Percentiles rank a stretch among this genome's conserved stretches.
phyloP scores from a whole-genome alignment of 169 alveolate genomes.

The Plasmodium yoelii region DNA sequence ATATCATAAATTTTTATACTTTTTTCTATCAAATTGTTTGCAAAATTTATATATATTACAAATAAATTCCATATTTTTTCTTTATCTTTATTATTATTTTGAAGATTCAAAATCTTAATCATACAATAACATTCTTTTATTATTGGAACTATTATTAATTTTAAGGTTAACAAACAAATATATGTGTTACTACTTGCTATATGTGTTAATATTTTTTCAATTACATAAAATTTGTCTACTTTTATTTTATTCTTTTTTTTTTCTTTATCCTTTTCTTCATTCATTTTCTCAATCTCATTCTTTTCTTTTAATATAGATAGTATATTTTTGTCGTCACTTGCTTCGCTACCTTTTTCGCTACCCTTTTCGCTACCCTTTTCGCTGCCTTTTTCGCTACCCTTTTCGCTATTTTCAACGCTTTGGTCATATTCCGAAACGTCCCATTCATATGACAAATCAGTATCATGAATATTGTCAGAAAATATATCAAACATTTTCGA shows the following conservation, averaged over 20 bases:
- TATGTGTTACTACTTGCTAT: constrained; percentile 23
- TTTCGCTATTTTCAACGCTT: not conserved
- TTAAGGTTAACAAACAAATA: constrained; percentile 15
- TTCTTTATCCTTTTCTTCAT: constrained; percentile 27
- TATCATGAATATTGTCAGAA: not conserved
- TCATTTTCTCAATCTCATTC: constrained; percentile 47
- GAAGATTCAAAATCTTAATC: constrained; percentile 2
- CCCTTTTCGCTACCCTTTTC: not conserved
- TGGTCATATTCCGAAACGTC: not conserved
- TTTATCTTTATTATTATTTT: not conserved
- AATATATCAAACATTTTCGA: not conserved
- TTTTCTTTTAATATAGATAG: constrained; percentile 44
- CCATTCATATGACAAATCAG: not conserved
- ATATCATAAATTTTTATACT: constrained; percentile 20
- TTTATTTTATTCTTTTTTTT: constrained; percentile 43
- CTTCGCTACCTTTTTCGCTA: not conserved
- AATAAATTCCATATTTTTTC: constrained; percentile 21
- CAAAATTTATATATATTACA: constrained; percentile 14
- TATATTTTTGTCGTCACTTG: constrained; percentile 15
- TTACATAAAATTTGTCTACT: constrained; percentile 19
- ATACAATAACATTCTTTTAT: constrained; percentile 37
- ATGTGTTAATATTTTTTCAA: constrained; percentile 29
- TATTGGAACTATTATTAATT: constrained; percentile 35
- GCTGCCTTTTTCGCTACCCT: not conserved
- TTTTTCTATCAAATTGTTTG: constrained; percentile 14